Evolutionary conservation across 345 rosid species (phyloP).

Genomic region (Bruguiera sexangula): DNA sequence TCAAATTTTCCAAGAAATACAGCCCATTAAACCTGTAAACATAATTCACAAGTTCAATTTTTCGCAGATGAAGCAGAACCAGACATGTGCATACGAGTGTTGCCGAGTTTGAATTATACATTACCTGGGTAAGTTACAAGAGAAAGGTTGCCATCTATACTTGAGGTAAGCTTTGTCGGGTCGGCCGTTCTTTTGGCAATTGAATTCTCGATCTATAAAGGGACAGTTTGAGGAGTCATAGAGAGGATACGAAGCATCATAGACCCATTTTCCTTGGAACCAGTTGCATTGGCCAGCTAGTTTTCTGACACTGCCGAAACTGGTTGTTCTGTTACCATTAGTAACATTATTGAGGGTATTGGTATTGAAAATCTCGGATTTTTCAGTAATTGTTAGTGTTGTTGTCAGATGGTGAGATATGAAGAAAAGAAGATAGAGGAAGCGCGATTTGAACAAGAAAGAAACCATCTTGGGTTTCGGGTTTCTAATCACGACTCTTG

Average conservation of each 20-base stretch:
- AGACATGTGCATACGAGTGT: neutral
- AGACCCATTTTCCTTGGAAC: conserved; percentile 60
- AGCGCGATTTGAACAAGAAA: conserved; percentile 12
- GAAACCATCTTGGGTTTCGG: conserved; percentile 41
- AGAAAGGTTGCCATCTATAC: conserved; percentile 64
- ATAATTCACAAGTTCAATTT: neutral
- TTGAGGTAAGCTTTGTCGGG: conserved; percentile 47
- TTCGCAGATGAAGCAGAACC: neutral
- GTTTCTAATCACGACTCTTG: conserved; percentile 12
- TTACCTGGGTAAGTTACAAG: conserved; percentile 54
- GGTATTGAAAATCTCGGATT: conserved; percentile 14
- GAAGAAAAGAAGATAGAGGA: conserved; percentile 20
- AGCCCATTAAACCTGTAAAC: conserved; percentile 71
- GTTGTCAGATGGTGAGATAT: conserved; percentile 5
- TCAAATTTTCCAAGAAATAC: conserved; percentile 68
- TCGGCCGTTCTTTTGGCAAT: conserved; percentile 57
- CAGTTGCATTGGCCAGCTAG: conserved; percentile 40
- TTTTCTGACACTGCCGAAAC: conserved; percentile 14
- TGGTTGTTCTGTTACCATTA: neutral
- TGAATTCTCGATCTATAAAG: conserved; percentile 51
- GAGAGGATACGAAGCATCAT: conserved; percentile 48
- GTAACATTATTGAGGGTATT: neutral
- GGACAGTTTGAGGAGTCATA: conserved; percentile 49
- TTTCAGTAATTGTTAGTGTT: neutral
- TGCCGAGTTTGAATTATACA: too few relatives aligned